Evolutionary conservation across 257 asterid species (phyloP), one percentile per base, ranked within the genome.

Genomic region (Perilla frutescens): DNA sequence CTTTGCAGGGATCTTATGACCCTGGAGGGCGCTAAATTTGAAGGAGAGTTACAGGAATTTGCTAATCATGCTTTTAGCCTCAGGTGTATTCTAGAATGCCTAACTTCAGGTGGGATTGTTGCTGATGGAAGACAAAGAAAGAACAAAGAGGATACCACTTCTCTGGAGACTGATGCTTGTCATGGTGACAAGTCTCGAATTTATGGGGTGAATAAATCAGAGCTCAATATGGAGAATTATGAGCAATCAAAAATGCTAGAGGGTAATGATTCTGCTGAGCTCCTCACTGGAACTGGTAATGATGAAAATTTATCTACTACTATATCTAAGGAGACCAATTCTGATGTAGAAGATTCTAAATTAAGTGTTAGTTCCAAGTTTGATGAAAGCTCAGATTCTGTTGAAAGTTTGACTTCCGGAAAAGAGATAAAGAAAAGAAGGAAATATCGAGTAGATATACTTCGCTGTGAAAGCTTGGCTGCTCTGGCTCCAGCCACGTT

Each of bases 41-140:
- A 95, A 87, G 99, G 99, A 66, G 99, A 95, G 75, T 84, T 95
- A 76, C 98, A 92, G 88, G 98, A 95, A 81, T 95, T 95, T 66
- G 98, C 99, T 68, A 87, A 95, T 83, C 99, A 95, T 82, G 99
- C 99, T 61, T 95, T 95, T 86, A 95, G 99, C 77, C 90, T 95
- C 62, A 87, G 99, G 59, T 89, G 97, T 83, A 81, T 92, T 79
- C 87, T 95, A 81, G 97, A 95, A 84, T 95, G 99, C 81, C 87
- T 95, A 71, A 85, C 88, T 44, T 95, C 98, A 44, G 99, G 99
- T 60, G 99, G 98, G 64, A 75, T 81, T 73, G 78, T 72, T 76
- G 73, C 88, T 73, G 88, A 85, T 55, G 90, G 72, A 72, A 84
- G 63, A 59, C 90, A 76, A 51, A 82, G 72, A 70, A 62, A 71